Evolutionary conservation across 805 yeast species (phyloP).

Genomic region (Yarrowia osloensis): DNA sequence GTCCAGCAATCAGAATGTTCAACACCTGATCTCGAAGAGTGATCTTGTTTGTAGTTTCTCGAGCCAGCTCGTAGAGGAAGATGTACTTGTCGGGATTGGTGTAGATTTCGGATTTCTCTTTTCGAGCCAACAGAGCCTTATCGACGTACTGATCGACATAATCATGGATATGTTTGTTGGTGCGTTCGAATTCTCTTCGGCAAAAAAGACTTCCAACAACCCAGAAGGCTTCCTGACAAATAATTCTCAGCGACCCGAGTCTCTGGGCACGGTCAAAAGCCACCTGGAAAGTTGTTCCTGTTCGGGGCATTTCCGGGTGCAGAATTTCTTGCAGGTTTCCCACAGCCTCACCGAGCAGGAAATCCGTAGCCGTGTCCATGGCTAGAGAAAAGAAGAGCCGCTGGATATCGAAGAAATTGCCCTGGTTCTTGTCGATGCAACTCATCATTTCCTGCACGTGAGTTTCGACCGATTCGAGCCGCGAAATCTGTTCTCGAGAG

Average conservation of each 20-base stretch:
- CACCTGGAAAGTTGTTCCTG: slow-evolving; percentile 32
- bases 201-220: slow-evolving; percentile 38
- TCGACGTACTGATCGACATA: slow-evolving; percentile 43
- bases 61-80: slow-evolving; percentile 53
- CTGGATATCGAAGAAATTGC: slow-evolving; percentile 38
- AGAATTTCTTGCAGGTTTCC: slow-evolving; percentile 36
- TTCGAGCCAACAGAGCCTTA: slow-evolving; percentile 46
- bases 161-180: slow-evolving; percentile 30
- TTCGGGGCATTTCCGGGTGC: slow-evolving; percentile 30
- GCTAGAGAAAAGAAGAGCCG: slow-evolving; percentile 40
- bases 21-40: slow-evolving; percentile 53
- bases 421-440: slow-evolving; percentile 2
- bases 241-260: slow-evolving; percentile 32
- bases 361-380: slow-evolving; percentile 44
- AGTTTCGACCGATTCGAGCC: slow-evolving; percentile 36
- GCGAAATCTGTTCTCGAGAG: slow-evolving; percentile 41
- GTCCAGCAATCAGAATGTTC: slow-evolving; percentile 55
- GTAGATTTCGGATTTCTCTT: slow-evolving; percentile 35
- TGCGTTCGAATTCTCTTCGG: slow-evolving; percentile 39
- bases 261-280: slow-evolving; percentile 34
- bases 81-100: slow-evolving; percentile 47
- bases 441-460: slow-evolving; percentile 37
- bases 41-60: slow-evolving; percentile 51
- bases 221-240: slow-evolving; percentile 35
- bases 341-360: slow-evolving; percentile 41